phyloP scores from a whole-genome alignment of 169 alveolate species.

The Eimeria acervulina region DNA sequence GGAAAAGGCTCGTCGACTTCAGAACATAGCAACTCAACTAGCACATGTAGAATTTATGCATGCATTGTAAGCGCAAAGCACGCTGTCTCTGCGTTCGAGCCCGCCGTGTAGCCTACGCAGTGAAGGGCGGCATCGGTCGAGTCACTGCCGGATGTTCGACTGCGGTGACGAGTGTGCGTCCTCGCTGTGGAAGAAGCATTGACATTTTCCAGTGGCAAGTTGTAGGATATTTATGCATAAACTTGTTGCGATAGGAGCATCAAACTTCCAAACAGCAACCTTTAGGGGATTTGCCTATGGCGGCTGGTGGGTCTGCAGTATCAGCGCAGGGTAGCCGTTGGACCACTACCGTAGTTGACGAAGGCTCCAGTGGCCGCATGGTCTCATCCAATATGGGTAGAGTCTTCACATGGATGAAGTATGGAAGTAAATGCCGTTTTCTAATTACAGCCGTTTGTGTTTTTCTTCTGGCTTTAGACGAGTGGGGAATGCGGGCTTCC shows the following conservation, averaged over 20 bases:
- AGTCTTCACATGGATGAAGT: background rate
- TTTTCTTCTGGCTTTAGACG: background rate
- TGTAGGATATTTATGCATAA: too few relatives aligned
- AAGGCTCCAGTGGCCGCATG: background rate
- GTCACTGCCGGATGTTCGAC: background rate
- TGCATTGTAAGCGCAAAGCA: background rate
- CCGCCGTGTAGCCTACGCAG: background rate
- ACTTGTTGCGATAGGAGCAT: too few relatives aligned
- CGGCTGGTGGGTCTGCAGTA: background rate
- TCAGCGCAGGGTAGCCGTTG: background rate
- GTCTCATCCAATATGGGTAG: background rate
- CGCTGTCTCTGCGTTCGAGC: background rate
- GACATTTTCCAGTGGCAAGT: background rate
- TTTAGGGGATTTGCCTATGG: background rate
- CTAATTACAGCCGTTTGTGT: background rate
- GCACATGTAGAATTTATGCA: background rate
- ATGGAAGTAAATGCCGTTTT: background rate
- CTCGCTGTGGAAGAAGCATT: background rate
- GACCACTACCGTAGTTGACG: background rate
- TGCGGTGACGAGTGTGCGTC: background rate
- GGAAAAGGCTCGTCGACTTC: background rate
- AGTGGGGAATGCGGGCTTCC: background rate
- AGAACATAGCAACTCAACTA: background rate
- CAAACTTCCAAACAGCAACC: background rate
- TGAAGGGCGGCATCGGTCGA: background rate